Conservation (phyloP, 2,329 filamentous ascomycete species). For the Sclerotinia trifoliorum region DNA sequence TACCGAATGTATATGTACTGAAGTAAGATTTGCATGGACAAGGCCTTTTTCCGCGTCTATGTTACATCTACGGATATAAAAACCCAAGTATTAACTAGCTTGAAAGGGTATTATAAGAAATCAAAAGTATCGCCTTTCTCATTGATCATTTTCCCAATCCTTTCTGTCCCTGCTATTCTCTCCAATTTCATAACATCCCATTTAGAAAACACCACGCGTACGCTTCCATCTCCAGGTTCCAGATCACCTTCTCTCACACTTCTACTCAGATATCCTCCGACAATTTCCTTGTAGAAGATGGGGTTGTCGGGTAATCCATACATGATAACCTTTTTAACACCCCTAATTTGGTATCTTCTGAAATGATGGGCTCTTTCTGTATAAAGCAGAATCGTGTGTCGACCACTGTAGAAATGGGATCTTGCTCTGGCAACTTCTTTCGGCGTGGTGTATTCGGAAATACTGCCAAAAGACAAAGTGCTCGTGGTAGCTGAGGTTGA, state of each 20-base stretch:
- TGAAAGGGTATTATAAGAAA: slow-evolving; percentile 63
- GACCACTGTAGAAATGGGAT: slow-evolving; percentile 80
- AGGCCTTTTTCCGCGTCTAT: slow-evolving; percentile 20
- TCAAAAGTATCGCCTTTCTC: slow-evolving; percentile 91
- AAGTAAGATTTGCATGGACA: slow-evolving; percentile 22
- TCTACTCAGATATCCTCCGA: slow-evolving; percentile 62
- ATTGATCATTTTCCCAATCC: slow-evolving; percentile 78
- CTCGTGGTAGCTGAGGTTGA: slow-evolving; percentile 62
- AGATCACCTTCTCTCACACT: slow-evolving; percentile 57
- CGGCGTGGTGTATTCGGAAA: slow-evolving; percentile 83
- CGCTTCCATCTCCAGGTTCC: slow-evolving; percentile 58
- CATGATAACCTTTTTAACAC: slow-evolving; percentile 81
- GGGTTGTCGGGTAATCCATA: slow-evolving; percentile 91
- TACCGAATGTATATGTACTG: slow-evolving; percentile 18
- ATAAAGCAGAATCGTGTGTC: slow-evolving; percentile 82
- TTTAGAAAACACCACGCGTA: slow-evolving; percentile 72
- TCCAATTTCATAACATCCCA: slow-evolving; percentile 90
- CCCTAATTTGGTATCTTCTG: slow-evolving; percentile 77
- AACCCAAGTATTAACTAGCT: background rate
- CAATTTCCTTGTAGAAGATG: slow-evolving; percentile 73
- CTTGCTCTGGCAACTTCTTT: slow-evolving; percentile 79
- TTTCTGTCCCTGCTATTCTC: slow-evolving; percentile 76
- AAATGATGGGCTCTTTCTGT: slow-evolving; percentile 97
- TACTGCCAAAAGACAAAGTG: slow-evolving; percentile 68
- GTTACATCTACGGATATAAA: background rate